Percentiles rank a stretch among this genome's conserved stretches.
phyloP scores from a whole-genome alignment of 768 basidiomycete species.

The Amanita rimosa region DNA sequence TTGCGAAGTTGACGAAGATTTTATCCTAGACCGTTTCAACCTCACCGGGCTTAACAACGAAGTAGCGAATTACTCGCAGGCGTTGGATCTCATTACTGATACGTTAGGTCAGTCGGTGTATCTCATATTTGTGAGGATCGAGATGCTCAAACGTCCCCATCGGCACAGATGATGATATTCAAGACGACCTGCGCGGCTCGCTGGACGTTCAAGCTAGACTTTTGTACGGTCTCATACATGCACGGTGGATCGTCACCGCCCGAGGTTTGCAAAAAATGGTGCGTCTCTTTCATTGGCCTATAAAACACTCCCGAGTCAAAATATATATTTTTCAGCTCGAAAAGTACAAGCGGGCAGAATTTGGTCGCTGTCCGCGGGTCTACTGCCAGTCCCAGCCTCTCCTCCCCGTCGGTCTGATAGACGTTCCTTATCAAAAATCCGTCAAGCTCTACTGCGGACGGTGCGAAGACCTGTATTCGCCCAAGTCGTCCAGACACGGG shows the following conservation, averaged over 20 bases:
- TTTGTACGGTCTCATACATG: slow-evolving; percentile 93
- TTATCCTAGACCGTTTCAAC: slow-evolving; percentile 97
- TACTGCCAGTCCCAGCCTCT: slow-evolving; percentile 91
- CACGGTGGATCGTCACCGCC: slow-evolving; percentile 93
- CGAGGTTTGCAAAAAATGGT: slow-evolving; percentile 96
- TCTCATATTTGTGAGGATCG: not conserved
- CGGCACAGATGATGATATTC: slow-evolving; percentile 79
- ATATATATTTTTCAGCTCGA: slow-evolving; percentile 48
- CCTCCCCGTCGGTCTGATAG: slow-evolving; percentile 92
- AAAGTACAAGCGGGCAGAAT: slow-evolving; percentile 97
- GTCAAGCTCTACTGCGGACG: slow-evolving; percentile 98
- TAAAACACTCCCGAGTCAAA: not conserved
- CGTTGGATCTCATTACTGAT: slow-evolving; percentile 93
- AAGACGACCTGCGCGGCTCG: slow-evolving; percentile 85
- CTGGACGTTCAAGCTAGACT: slow-evolving; percentile 90
- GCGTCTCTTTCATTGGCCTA: slow-evolving; percentile 5
- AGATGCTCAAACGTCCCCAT: not conserved
- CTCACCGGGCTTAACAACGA: slow-evolving; percentile 95
- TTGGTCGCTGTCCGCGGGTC: slow-evolving; percentile 96
- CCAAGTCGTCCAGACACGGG: slow-evolving; percentile 94
- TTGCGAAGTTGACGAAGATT: slow-evolving; percentile 98
- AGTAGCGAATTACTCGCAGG: slow-evolving; percentile 88
- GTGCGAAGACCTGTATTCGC: slow-evolving; percentile 97
- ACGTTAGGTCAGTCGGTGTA: slow-evolving; percentile 61
- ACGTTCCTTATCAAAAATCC: slow-evolving; percentile 96